phyloP scores from a whole-genome alignment of 176 grass and related monocot genomes.

The Carex parvula region DNA sequence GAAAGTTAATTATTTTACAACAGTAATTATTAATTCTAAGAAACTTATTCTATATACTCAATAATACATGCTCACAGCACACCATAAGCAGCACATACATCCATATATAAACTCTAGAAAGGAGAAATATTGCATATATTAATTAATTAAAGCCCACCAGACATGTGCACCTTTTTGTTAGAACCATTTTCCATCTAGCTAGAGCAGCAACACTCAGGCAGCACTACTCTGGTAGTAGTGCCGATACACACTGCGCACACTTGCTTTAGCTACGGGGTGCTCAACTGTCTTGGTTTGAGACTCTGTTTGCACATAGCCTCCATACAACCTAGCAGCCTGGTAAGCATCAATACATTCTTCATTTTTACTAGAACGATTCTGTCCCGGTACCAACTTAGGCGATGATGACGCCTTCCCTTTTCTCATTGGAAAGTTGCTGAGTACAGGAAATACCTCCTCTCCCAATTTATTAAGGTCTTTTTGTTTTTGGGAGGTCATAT shows the following conservation, averaged over 20 bases:
- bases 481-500: not conserved
- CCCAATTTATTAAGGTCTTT: not conserved
- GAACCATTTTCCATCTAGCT: not conserved
- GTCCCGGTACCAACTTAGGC: not conserved
- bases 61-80: not conserved
- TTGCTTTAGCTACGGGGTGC: not conserved
- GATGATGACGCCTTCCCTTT: not conserved
- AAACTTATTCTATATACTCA: not conserved
- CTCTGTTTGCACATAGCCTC: not conserved
- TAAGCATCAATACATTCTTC: not conserved
- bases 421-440: not conserved
- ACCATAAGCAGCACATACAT: not conserved
- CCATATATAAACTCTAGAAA: not conserved
- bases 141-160: not conserved
- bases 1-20: not conserved
- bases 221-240: not conserved
- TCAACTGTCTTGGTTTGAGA: not conserved
- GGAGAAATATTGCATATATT: not conserved
- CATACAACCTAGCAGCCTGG: not conserved
- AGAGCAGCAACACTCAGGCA: not conserved
- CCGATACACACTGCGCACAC: not conserved
- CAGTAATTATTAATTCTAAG: not conserved
- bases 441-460: not conserved
- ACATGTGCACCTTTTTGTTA: not conserved
- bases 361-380: not conserved